Base-by-base conservation (phyloP, 2,329 filamentous ascomycete species). In the Diaporthe capsici region DNA sequence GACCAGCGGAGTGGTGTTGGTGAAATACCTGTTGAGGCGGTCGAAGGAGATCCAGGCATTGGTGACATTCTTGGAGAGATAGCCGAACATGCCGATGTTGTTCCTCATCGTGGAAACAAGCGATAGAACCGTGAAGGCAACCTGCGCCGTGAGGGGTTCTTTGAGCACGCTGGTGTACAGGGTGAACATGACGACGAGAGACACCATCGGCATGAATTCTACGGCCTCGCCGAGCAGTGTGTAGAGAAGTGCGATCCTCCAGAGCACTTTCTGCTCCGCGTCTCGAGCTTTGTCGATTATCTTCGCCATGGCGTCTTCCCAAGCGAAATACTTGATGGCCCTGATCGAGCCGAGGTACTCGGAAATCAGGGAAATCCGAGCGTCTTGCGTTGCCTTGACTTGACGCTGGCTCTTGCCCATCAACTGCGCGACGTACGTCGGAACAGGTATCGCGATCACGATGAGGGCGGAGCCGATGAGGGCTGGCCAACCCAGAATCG, bases 281-380 rank as follows among this genome's bases (percentile, higher is more conserved):
- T 82, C 80, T 2, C 90, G 87, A 15, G 88, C 85, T 6, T 85
- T 82, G 42, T 88, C 85, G 74, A 92, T 87, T 70, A 85, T 87
- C n/a, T 86, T 83, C 15, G 87, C 85, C 76, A 90, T 87, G 44
- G 88, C 85, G 25, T 86, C 84, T 79, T 92, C 90, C 90, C 90
- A 92, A 2, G 88, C 88, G 80, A 92, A 91, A 78, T 91, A 91
- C 79, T 92, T 92, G 81, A 92, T 87, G 22, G 88, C 88, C 15
- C 88, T 86, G 74, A 92, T 91, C 10, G 90, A 90, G 37, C 86
- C 83, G 37, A 92, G 84, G 78, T 91, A 91, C 78, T 92, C 90
- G 1, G 89, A 88, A 25, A 91, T 87, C 28, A 89, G 85, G 1
- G 89, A 90, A 72, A 92, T 88, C 37, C 90, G 87, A 22, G 85